Percentiles rank a stretch among this genome's conserved stretches.
These are phyloP conservation scores for Backusella morwellensis DNA, from an alignment of 192 early-diverging fungal genomes.

Conservation along the genomic window DNA sequence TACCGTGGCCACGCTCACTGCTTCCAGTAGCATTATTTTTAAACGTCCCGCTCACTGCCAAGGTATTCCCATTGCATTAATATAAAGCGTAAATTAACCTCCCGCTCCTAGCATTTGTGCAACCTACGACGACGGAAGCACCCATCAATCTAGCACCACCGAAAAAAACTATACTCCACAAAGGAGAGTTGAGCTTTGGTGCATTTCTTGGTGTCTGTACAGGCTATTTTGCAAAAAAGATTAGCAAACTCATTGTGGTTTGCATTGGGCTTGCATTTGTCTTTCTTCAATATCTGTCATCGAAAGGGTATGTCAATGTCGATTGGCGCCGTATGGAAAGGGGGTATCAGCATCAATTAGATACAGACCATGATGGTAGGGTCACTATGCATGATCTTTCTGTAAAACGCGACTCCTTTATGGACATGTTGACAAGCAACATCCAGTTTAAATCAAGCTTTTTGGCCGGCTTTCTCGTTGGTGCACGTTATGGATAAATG, in stretches of 20 bases:
- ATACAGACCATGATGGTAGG: slow-evolving; percentile 41
- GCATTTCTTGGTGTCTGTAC: slow-evolving; percentile 46
- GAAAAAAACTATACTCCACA: slow-evolving; percentile 29
- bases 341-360: slow-evolving; percentile 24
- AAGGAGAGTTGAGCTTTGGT: slow-evolving; percentile 47
- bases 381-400: slow-evolving; percentile 36
- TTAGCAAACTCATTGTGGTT: slow-evolving; percentile 45
- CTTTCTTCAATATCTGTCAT: slow-evolving; percentile 40
- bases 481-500: slow-evolving; percentile 44
- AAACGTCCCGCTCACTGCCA: slow-evolving; percentile 19
- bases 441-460: slow-evolving; percentile 55
- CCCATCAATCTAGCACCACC: background rate
- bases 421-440: slow-evolving; percentile 42
- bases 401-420: slow-evolving; percentile 32
- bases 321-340: slow-evolving; percentile 42
- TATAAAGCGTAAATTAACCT: background rate
- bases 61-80: slow-evolving; percentile 5
- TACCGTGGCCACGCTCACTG: background rate
- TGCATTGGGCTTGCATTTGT: slow-evolving; percentile 46
- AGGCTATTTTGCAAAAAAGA: slow-evolving; percentile 48
- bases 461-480: slow-evolving; percentile 41
- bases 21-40: background rate
- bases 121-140: background rate
- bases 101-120: background rate
- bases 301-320: slow-evolving; percentile 41